Conservation (phyloP, 768 basidiomycete genomes). For the Amanita inopinata region DNA sequence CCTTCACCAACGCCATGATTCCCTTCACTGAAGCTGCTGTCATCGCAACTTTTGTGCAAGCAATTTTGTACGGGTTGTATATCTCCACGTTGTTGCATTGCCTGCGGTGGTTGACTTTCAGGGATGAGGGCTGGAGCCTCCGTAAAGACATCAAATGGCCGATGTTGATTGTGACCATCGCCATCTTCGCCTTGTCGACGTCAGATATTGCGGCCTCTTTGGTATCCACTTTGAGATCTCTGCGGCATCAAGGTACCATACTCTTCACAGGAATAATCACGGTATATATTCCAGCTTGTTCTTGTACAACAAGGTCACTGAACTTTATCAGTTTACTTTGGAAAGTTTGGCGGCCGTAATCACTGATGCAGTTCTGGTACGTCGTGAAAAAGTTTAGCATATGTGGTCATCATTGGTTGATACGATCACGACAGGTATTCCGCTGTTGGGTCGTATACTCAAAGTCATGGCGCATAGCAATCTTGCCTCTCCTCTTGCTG, state of each 20-base stretch:
- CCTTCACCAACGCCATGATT: too few relatives aligned
- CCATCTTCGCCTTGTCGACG: constrained; percentile 1
- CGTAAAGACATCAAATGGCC: constrained; percentile 1
- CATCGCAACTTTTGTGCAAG: constrained; percentile 1
- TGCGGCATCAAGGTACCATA: neutral
- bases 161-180: neutral
- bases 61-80: constrained; percentile 1
- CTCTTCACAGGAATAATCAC: neutral
- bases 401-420: neutral
- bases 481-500: neutral
- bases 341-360: neutral
- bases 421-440: neutral
- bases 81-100: constrained; percentile 4
- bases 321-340: neutral
- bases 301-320: neutral
- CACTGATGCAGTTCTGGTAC: neutral
- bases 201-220: constrained; percentile 1
- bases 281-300: neutral
- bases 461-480: neutral
- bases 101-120: neutral
- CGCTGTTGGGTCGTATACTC: constrained; percentile 4
- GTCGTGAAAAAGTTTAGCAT: neutral
- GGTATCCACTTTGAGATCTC: neutral
- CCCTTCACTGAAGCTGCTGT: neutral
- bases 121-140: neutral